A percentile compares a stretch with the other conserved stretches of the same genome.
Conservation (phyloP, 2,329 filamentous ascomycete species). For the Aspergillus nomiae region DNA sequence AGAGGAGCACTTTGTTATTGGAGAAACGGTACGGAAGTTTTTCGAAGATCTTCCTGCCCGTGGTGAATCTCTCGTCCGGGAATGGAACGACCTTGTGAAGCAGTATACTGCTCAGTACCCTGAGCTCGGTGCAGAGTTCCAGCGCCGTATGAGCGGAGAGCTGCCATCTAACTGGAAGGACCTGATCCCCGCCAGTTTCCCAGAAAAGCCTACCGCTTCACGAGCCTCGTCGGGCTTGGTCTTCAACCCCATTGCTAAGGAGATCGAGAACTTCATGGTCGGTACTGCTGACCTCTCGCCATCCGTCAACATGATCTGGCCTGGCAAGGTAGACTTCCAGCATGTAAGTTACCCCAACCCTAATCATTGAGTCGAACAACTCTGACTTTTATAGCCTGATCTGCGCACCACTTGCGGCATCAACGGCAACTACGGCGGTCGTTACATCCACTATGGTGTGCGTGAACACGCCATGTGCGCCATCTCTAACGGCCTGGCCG, state of each 20-base stretch:
- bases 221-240: conserved; percentile 52
- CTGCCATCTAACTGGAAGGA: conserved; percentile 54
- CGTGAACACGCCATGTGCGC: conserved; percentile 68
- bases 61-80: conserved; percentile 50
- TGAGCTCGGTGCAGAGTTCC: conserved; percentile 53
- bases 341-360: conserved; percentile 37
- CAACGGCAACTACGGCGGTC: conserved; percentile 27
- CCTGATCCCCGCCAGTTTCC: conserved; percentile 53
- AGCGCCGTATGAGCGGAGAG: conserved; percentile 50
- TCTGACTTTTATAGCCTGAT: conserved; percentile 6
- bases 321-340: conserved; percentile 55
- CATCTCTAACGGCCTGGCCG: conserved; percentile 76
- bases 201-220: conserved; percentile 53
- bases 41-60: conserved; percentile 52
- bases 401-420: conserved; percentile 5
- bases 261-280: conserved; percentile 54
- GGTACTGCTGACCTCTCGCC: conserved; percentile 57
- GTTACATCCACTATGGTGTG: conserved; percentile 60
- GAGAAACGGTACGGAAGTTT: conserved; percentile 53
- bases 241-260: conserved; percentile 55
- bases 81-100: conserved; percentile 53
- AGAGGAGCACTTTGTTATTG: conserved; percentile 49
- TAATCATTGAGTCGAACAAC: neutral
- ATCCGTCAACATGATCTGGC: conserved; percentile 60
- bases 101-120: conserved; percentile 49